These are phyloP conservation scores for Schwanniomyces polymorphus DNA, from an alignment of 805 yeast genomes.

Conservation along the genomic window DNA sequence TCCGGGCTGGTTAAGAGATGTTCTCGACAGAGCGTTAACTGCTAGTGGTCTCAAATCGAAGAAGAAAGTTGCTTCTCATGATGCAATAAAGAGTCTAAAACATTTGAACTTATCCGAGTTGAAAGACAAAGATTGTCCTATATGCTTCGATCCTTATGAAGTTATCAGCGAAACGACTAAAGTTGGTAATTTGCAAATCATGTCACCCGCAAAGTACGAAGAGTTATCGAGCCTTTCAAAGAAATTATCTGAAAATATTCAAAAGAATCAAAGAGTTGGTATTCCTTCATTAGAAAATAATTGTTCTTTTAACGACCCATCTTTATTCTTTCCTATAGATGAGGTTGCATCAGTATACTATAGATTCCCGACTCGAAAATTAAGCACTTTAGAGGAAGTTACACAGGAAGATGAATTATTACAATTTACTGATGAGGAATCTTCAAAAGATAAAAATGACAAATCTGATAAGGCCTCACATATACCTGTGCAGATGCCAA, in stretches of 20 bases:
- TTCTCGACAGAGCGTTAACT: slow-evolving; percentile 33
- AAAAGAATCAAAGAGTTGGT: not conserved
- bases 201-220: not conserved
- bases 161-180: slow-evolving; percentile 4
- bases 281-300: slow-evolving; percentile 8
- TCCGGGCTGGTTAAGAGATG: slow-evolving; percentile 33
- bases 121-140: slow-evolving; percentile 32
- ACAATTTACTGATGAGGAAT: slow-evolving; percentile 19
- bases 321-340: slow-evolving; percentile 32
- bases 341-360: slow-evolving; percentile 20
- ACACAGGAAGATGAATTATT: slow-evolving; percentile 26
- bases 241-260: slow-evolving; percentile 1
- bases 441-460: slow-evolving; percentile 8
- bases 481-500: slow-evolving; percentile 40
- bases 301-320: slow-evolving; percentile 27
- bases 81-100: slow-evolving; percentile 35
- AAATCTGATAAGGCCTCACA: slow-evolving; percentile 20
- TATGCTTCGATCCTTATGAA: slow-evolving; percentile 39
- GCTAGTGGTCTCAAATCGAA: slow-evolving; percentile 24
- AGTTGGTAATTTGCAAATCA: not conserved
- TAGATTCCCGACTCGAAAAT: slow-evolving; percentile 27
- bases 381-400: slow-evolving; percentile 16
- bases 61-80: slow-evolving; percentile 34
- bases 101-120: slow-evolving; percentile 17
- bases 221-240: slow-evolving; percentile 3